phyloP scores from a whole-genome alignment of 192 early-diverging fungal genomes.

The Neocallimastix lanati region DNA sequence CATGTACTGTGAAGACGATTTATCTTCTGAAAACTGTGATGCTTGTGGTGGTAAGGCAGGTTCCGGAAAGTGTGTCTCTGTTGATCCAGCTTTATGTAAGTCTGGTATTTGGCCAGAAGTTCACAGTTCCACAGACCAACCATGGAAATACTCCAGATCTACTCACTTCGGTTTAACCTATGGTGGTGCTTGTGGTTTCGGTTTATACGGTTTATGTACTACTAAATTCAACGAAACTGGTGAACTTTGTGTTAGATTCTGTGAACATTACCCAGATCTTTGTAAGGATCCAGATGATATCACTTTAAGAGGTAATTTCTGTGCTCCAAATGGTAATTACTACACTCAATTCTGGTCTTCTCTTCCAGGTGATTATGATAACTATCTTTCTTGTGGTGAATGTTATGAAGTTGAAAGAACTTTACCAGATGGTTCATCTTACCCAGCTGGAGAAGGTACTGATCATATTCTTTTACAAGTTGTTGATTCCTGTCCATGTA shows the following conservation, averaged over 20 bases:
- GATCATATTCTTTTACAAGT: slow-evolving; percentile 1
- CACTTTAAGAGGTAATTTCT: slow-evolving; percentile 3
- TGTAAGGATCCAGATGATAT: neutral
- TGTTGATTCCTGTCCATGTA: slow-evolving; percentile 4
- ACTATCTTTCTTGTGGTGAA: slow-evolving; percentile 3
- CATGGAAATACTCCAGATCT: neutral
- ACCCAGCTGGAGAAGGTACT: neutral
- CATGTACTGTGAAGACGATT: neutral
- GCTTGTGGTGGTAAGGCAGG: neutral
- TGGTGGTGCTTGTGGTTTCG: neutral
- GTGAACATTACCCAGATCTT: neutral
- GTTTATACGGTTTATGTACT: neutral
- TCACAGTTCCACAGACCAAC: neutral
- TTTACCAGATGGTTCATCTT: neutral
- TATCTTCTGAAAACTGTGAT: neutral
- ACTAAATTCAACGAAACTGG: neutral
- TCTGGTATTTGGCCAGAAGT: neutral
- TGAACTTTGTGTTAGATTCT: neutral
- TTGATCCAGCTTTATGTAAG: neutral
- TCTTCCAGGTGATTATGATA: slow-evolving; percentile 4
- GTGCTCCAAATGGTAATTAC: slow-evolving; percentile 5
- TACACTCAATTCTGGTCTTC: slow-evolving; percentile 6
- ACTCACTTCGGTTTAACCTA: neutral
- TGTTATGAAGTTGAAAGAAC: slow-evolving; percentile 4
- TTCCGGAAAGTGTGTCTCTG: neutral